phyloP scores from a whole-genome alignment of 768 basidiomycete genomes.

The Rossbeevera mucosa region DNA sequence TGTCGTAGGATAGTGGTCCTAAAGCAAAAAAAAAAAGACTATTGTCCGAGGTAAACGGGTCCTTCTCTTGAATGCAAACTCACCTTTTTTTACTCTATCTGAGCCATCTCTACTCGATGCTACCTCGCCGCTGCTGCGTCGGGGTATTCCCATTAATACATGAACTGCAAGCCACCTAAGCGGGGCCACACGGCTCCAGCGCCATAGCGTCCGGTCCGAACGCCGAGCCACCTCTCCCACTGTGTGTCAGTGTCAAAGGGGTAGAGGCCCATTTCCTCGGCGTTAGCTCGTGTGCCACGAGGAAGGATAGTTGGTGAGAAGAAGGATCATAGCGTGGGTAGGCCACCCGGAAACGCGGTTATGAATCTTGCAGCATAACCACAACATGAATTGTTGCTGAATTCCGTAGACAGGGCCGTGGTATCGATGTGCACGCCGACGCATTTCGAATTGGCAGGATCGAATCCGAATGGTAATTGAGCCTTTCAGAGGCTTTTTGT shows the following conservation, averaged over 20 bases:
- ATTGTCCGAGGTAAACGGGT: not conserved
- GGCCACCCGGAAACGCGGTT: not conserved
- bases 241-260: not conserved
- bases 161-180: not conserved
- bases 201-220: not conserved
- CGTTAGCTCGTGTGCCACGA: not conserved
- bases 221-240: not conserved
- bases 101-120: not conserved
- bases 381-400: slow-evolving; percentile 12
- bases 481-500: too few relatives aligned
- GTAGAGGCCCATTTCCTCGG: not conserved
- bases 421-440: slow-evolving; percentile 11
- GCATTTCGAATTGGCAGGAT: slow-evolving; percentile 2
- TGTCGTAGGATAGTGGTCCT: not conserved
- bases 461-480: not conserved
- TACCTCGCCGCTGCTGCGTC: not conserved
- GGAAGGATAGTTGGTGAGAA: not conserved
- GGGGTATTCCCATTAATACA: not conserved
- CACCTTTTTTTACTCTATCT: too few relatives aligned
- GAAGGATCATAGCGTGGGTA: not conserved
- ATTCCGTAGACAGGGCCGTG: slow-evolving; percentile 12
- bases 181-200: not conserved
- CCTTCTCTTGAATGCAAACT: not conserved
- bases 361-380: slow-evolving; percentile 8
- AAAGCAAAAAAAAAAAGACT: not conserved